Evolutionary conservation across 2,329 filamentous ascomycete genomes (phyloP).

Genomic region (Drechslerella stenobrocha): DNA sequence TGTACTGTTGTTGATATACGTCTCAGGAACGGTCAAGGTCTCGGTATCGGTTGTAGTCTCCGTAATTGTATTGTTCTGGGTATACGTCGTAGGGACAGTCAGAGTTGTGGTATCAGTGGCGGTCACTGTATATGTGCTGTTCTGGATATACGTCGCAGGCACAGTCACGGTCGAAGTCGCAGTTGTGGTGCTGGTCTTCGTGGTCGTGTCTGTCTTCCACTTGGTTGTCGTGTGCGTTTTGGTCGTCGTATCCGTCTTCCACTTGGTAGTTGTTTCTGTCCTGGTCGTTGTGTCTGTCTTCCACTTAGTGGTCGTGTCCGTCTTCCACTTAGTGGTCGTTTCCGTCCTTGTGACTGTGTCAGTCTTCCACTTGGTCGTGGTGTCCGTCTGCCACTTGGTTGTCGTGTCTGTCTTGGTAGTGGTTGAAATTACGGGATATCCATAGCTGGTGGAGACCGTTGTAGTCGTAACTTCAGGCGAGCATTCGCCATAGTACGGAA

Average conservation of each 20-base stretch:
- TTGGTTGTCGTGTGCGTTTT: constrained; percentile 7
- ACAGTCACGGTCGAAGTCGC: constrained; percentile 11
- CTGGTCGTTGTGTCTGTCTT: constrained; percentile 8
- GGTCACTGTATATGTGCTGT: constrained; percentile 7
- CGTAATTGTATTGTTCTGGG: not conserved
- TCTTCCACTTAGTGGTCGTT: constrained; percentile 15
- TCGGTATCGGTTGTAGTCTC: constrained; percentile 14
- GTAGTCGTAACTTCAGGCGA: too few species aligned
- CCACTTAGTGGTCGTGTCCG: constrained; percentile 1
- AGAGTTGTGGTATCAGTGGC: constrained; percentile 15
- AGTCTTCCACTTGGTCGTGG: constrained; percentile 11
- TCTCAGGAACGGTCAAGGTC: not conserved
- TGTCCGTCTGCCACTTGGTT: constrained; percentile 7
- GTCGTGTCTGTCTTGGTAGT: not conserved
- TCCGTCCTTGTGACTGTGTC: constrained; percentile 15
- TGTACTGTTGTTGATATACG: not conserved
- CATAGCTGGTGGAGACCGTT: too few species aligned
- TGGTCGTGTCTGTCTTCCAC: constrained; percentile 7
- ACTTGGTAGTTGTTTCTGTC: constrained; percentile 16
- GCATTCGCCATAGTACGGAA: too few species aligned
- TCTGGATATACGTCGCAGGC: constrained; percentile 7
- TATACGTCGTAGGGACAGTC: not conserved
- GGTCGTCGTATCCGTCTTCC: constrained; percentile 10
- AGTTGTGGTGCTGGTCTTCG: constrained; percentile 16
- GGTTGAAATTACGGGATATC: too few species aligned